Conservation (phyloP, 257 asterid species). For the Salvia hispanica region DNA sequence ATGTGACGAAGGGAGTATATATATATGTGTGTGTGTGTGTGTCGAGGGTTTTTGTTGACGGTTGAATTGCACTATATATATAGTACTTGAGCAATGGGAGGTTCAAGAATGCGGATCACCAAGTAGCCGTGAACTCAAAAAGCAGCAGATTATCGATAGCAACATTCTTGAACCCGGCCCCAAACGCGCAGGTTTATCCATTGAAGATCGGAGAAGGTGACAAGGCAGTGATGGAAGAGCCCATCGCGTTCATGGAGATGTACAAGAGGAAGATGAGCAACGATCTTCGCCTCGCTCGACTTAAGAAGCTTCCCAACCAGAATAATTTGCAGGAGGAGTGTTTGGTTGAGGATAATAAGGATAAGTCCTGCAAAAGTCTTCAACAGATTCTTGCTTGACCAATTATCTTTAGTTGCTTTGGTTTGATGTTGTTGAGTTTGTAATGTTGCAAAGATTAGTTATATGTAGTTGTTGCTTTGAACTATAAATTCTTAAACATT, state of each 20-base stretch:
- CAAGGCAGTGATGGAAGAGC: constrained; percentile 38
- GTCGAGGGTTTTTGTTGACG: no score
- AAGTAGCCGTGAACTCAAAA: constrained; percentile 80
- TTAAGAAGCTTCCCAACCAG: constrained; percentile 61
- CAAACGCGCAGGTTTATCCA: constrained; percentile 72
- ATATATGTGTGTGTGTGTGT: no score
- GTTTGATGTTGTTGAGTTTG: no score
- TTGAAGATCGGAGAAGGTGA: constrained; percentile 52
- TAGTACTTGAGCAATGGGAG: constrained; percentile 91
- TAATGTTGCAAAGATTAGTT: no score
- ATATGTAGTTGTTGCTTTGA: no score
- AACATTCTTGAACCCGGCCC: constrained; percentile 81
- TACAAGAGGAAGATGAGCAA: constrained; percentile 81
- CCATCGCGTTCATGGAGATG: constrained; percentile 69
- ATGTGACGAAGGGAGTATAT: no score
- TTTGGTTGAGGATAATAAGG: no score
- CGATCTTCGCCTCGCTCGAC: constrained; percentile 66
- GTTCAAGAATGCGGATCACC: constrained; percentile 95
- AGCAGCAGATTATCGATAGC: constrained; percentile 71
- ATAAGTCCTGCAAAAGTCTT: no score
- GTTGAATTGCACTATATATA: neutral
- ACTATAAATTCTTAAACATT: no score
- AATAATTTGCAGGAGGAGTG: constrained; percentile 8
- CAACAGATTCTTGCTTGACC: no score
- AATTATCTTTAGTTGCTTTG: no score